Evolutionary conservation across 2,329 filamentous ascomycete genomes (phyloP).

Genomic region (Teratosphaeriaceae sp.): DNA sequence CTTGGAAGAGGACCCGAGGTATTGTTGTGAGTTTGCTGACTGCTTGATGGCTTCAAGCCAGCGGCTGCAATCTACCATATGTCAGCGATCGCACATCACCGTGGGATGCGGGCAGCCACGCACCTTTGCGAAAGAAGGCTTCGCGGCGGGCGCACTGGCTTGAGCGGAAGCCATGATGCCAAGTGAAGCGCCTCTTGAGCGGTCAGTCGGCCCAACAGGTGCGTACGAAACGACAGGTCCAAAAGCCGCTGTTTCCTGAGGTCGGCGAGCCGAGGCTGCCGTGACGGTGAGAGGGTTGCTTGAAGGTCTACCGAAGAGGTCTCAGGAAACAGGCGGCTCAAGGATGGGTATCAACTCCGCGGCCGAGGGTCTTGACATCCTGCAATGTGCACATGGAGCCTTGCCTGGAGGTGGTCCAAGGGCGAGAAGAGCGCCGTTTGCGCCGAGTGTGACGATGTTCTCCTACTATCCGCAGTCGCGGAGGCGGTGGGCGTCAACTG

Average conservation of each 20-base stretch:
- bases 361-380: conserved; percentile 43
- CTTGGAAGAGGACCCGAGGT: conserved; percentile 8
- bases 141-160: conserved; percentile 22
- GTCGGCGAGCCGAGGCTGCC: conserved; percentile 25
- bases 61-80: conserved; percentile 25
- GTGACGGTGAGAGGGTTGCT: conserved; percentile 20
- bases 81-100: conserved; percentile 7
- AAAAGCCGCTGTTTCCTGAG: conserved; percentile 33
- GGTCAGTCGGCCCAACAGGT: not conserved
- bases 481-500: too few relatives aligned
- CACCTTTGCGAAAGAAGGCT: conserved; percentile 34
- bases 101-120: conserved; percentile 7
- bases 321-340: conserved; percentile 43
- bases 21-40: conserved; percentile 13
- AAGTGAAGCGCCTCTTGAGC: conserved; percentile 10
- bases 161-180: conserved; percentile 27
- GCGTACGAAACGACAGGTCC: conserved; percentile 17
- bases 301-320: conserved; percentile 24
- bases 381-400: conserved; percentile 41
- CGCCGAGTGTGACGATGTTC: too few relatives aligned
- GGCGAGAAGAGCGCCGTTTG: conserved; percentile 6
- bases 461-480: too few relatives aligned
- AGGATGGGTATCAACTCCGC: conserved; percentile 43
- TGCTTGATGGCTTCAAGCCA: conserved; percentile 23
- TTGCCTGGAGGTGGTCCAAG: too few relatives aligned